These are phyloP conservation scores for Cutaneotrichosporon sp. DNA, from an alignment of 1,284 basidiomycete genomes.

Conservation along the genomic window DNA sequence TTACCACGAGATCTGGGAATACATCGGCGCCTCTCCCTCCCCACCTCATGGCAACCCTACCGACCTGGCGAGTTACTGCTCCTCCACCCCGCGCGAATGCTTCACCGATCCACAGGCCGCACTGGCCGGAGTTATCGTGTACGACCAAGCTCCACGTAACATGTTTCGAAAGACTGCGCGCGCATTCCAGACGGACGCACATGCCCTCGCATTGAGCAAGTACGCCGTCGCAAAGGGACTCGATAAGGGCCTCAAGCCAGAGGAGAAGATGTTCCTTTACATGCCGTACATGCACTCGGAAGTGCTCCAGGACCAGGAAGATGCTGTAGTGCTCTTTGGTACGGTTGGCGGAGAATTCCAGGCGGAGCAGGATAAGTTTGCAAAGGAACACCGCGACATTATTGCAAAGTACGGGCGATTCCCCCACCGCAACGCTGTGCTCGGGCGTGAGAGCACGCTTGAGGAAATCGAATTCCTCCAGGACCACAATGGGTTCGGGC, in stretches of 20 bases:
- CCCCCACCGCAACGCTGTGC: conserved; percentile 15
- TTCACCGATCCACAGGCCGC: conserved; percentile 2
- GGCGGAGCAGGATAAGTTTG: background rate
- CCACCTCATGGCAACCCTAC: background rate
- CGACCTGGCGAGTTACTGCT: background rate
- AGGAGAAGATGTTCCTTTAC: conserved; percentile 16
- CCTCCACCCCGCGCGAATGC: background rate
- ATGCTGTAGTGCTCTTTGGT: background rate
- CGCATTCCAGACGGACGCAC: conserved; percentile 17
- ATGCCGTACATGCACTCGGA: conserved; percentile 19
- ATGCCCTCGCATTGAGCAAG: conserved; percentile 10
- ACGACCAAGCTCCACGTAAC: conserved; percentile 21
- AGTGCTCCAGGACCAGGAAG: conserved; percentile 18
- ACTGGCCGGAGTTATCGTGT: conserved; percentile 11
- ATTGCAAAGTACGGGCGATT: conserved; percentile 15
- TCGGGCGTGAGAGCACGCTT: conserved; percentile 10
- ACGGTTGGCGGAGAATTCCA: background rate
- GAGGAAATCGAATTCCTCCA: conserved; percentile 13
- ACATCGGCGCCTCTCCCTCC: background rate
- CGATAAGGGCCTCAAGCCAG: background rate
- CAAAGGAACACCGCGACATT: conserved; percentile 13
- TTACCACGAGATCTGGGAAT: background rate
- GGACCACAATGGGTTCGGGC: conserved; percentile 6
- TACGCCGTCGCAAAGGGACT: conserved; percentile 14
- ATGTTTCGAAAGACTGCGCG: conserved; percentile 14